A percentile compares a stretch with the other conserved stretches of the same genome.
phyloP scores from a whole-genome alignment of 495 filamentous ascomycete species.

The Chaetomidium leptoderma region DNA sequence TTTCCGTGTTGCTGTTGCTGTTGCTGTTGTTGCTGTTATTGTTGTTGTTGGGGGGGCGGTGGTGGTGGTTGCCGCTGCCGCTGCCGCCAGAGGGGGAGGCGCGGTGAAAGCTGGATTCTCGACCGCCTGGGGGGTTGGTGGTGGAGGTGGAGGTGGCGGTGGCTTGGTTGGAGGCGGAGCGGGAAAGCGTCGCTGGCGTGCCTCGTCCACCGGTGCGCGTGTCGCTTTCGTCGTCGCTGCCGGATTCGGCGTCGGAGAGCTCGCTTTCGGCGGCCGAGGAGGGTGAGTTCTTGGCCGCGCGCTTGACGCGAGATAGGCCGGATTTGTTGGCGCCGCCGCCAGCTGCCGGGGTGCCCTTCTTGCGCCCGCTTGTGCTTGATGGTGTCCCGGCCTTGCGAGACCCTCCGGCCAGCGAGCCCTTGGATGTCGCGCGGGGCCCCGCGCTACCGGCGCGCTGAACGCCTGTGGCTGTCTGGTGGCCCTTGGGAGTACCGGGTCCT shows the following conservation, averaged over 20 bases:
- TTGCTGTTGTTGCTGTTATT: background rate
- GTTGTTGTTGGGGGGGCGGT: background rate
- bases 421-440: conserved; percentile 58
- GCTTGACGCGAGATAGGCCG: conserved; percentile 50
- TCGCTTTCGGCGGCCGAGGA: conserved; percentile 56
- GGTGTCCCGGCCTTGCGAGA: conserved; percentile 60
- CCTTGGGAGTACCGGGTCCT: conserved; percentile 83
- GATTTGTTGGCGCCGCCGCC: conserved; percentile 45
- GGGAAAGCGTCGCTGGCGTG: conserved; percentile 23
- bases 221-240: conserved; percentile 48
- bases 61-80: conserved; percentile 1
- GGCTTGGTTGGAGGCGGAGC: conserved; percentile 22
- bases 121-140: background rate
- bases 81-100: too few species aligned
- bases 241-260: conserved; percentile 62
- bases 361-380: conserved; percentile 50
- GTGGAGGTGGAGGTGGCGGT: background rate
- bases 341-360: conserved; percentile 54
- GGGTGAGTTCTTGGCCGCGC: conserved; percentile 57
- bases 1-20: background rate
- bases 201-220: conserved; percentile 42
- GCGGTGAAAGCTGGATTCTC: too few species aligned
- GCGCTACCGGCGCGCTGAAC: conserved; percentile 65
- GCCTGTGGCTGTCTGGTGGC: conserved; percentile 50
- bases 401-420: conserved; percentile 34